Conservation (phyloP, 257 asterid genomes). For the Solanum lycopersicoides region DNA sequence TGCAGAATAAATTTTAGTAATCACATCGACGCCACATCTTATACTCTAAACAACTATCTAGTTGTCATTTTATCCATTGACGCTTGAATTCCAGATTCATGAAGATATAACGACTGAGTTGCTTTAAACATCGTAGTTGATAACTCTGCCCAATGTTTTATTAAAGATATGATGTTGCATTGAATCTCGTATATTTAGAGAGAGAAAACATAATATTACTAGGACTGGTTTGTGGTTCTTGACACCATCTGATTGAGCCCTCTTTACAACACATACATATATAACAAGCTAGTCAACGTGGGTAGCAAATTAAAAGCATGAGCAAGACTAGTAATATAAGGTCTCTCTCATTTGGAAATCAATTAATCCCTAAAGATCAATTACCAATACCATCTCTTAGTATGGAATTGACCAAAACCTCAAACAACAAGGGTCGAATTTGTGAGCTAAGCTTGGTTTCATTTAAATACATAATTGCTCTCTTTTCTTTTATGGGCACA, state of each 20-base stretch:
- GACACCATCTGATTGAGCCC: neutral
- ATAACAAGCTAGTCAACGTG: neutral
- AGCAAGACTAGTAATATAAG: neutral
- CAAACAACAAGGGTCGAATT: neutral
- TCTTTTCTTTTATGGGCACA: neutral
- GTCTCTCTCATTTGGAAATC: neutral
- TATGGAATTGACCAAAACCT: neutral
- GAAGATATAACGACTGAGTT: neutral
- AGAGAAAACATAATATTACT: neutral
- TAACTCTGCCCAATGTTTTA: neutral
- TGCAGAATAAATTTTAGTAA: neutral
- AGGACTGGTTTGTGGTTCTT: neutral
- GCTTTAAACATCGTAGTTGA: neutral
- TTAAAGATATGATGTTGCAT: neutral
- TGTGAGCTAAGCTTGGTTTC: neutral
- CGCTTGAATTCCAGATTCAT: neutral
- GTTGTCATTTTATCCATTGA: neutral
- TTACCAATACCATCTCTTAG: neutral
- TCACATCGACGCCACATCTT: neutral
- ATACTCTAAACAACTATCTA: neutral
- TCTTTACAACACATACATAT: neutral
- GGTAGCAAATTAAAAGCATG: neutral
- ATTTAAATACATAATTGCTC: neutral
- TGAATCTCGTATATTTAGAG: neutral
- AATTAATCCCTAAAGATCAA: neutral